Conservation (phyloP, 441 rosid species). For the Breynia disticha region DNA sequence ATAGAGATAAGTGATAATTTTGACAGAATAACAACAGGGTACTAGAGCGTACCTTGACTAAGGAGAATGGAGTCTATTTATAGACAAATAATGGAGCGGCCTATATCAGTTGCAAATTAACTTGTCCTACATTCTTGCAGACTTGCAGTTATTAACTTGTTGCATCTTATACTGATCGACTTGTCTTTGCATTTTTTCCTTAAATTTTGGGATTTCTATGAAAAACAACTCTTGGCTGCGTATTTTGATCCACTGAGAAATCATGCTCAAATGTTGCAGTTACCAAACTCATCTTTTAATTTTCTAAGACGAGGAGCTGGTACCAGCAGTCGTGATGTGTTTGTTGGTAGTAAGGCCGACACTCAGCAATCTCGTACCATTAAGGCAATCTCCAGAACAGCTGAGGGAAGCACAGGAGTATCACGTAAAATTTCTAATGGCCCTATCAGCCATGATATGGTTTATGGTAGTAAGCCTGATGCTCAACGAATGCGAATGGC, state of each 20-base stretch:
- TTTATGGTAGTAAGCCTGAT: no score
- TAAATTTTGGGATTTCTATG: background rate
- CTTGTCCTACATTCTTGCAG: no score
- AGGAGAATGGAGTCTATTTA: no score
- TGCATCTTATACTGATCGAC: no score
- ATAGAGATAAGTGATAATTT: no score
- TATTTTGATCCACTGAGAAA: constrained; percentile 2
- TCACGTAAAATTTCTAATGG: constrained; percentile 30
- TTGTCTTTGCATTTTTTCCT: no score
- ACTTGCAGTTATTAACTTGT: no score
- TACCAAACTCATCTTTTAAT: constrained; percentile 27
- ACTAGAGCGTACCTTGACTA: no score
- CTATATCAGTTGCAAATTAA: background rate
- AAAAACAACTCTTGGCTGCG: background rate
- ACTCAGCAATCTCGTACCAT: constrained; percentile 19
- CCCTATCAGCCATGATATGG: constrained; percentile 24
- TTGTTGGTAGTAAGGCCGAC: constrained; percentile 37
- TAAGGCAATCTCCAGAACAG: constrained; percentile 11
- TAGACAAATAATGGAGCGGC: no score
- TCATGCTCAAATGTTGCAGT: constrained; percentile 21
- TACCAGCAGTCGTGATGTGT: constrained; percentile 36
- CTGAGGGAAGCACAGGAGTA: constrained; percentile 44
- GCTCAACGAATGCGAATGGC: no score
- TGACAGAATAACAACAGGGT: no score
- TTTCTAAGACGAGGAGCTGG: constrained; percentile 32